A percentile compares a stretch with the other conserved stretches of the same genome.
These are phyloP conservation scores for Ceratocystis diversiconidia DNA, from an alignment of 2,329 filamentous ascomycete species.

Conservation along the genomic window DNA sequence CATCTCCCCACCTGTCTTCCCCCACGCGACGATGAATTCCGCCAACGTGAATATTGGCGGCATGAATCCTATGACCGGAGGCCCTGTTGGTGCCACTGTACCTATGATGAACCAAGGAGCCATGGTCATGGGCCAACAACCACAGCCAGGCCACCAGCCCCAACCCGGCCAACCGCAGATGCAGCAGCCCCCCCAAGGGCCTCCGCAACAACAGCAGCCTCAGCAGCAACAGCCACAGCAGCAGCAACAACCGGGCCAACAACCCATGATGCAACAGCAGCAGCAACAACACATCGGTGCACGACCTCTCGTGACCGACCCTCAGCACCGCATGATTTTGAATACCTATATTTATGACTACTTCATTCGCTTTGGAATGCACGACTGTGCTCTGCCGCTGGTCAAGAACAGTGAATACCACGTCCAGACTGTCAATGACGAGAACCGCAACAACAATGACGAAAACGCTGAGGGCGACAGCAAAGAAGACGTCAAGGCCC, in stretches of 20 bases:
- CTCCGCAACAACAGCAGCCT: constrained; percentile 13
- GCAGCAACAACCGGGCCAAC: constrained; percentile 27
- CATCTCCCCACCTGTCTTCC: not conserved
- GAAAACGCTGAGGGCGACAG: constrained; percentile 71
- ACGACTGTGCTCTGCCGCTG: constrained; percentile 65
- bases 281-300: constrained; percentile 27
- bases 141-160: constrained; percentile 22
- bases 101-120: constrained; percentile 52
- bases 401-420: constrained; percentile 34
- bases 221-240: constrained; percentile 11
- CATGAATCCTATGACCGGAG: constrained; percentile 53
- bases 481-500: constrained; percentile 64
- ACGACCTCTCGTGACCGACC: constrained; percentile 26
- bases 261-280: constrained; percentile 6
- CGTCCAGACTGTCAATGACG: constrained; percentile 33
- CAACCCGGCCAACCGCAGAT: constrained; percentile 19
- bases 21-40: constrained; percentile 36
- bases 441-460: constrained; percentile 53
- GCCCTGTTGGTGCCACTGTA: constrained; percentile 48
- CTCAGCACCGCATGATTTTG: constrained; percentile 43
- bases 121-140: constrained; percentile 21
- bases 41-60: constrained; percentile 46
- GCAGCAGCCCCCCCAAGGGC: constrained; percentile 16
- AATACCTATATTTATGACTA: constrained; percentile 90
- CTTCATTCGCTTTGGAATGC: constrained; percentile 74